Base-by-base conservation (phyloP, 768 basidiomycete species). In the Calocybe indica region DNA sequence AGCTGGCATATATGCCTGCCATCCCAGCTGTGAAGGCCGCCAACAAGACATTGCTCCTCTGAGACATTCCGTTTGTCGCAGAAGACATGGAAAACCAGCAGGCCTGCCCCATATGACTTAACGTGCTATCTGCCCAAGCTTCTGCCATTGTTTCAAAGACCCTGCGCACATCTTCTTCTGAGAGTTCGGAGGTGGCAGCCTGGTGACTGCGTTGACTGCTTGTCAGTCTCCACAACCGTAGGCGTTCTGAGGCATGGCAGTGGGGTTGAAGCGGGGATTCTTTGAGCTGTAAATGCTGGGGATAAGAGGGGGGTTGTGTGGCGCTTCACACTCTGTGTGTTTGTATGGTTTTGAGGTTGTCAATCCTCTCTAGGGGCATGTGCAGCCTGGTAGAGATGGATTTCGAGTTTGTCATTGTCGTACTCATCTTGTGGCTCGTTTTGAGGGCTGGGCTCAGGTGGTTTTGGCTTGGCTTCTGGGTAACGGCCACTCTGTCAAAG, bases 81-180 rank as follows among this genome's bases (percentile, higher is more conserved):
- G 43, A 65, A 75, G 0, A 66, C 53, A 22, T 77, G 75, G 37
- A 40, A 78, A 0, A 58, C 47, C 0, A 73, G 56, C 0, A 78
- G 57, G 0, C 74, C 70, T 0, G 67, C 46, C 0, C 68, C 68
- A 46, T 78, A 75, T 0, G 63, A 55, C 12, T 61, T 2, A 51
- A 42, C 0, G 72, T 76, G 6, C 52, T 44, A 1, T 58, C 51
- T 0, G 57, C 60, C 64, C 63, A 74, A 0, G 61, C 59, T 0
- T 41, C 34, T 1, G 36, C 37, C 5, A 69, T 54, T 0, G 69
- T 62, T 0, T 49, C 42, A 0, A 50, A 39, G 5, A 74, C 62
- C 0, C 57, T 52, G 0, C 51, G 31, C 1, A 63, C 12, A 15
- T 69, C 63, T 1, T 29, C 43, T 0, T 58, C 54, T 0, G 58